phyloP scores from a whole-genome alignment of 371 early-diverging fungal species.

The Actinomucor elegans region DNA sequence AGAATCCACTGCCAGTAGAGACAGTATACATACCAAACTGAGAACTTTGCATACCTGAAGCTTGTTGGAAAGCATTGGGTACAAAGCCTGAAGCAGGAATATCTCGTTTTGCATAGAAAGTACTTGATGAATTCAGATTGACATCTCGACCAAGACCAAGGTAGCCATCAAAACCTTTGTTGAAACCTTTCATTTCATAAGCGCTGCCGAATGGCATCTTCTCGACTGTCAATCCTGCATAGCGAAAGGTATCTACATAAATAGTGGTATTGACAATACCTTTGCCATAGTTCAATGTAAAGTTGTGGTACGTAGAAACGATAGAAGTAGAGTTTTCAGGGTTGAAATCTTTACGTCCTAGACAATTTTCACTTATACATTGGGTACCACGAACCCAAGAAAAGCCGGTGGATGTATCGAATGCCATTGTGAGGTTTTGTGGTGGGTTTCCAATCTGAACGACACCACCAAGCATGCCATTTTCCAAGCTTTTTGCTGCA shows the following conservation, averaged over 20 bases:
- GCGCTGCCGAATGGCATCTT: constrained; percentile 50
- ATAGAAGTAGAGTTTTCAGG: constrained; percentile 32
- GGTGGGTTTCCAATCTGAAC: constrained; percentile 32
- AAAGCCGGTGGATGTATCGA: constrained; percentile 33
- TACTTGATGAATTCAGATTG: constrained; percentile 27
- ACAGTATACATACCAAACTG: constrained; percentile 49
- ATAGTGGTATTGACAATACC: constrained; percentile 31
- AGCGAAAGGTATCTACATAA: constrained; percentile 38
- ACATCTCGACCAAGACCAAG: constrained; percentile 47
- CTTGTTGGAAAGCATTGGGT: constrained; percentile 40
- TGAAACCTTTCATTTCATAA: constrained; percentile 44
- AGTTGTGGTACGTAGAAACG: constrained; percentile 27
- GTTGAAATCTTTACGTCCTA: constrained; percentile 38
- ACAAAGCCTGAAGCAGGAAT: constrained; percentile 38
- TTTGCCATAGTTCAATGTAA: constrained; percentile 43
- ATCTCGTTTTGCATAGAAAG: constrained; percentile 28
- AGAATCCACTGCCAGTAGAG: constrained; percentile 21
- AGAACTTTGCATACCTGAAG: constrained; percentile 33
- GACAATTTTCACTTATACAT: constrained; percentile 22
- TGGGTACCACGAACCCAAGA: constrained; percentile 24
- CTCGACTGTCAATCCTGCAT: constrained; percentile 27
- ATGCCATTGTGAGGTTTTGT: constrained; percentile 28
- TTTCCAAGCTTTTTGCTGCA: constrained; percentile 9
- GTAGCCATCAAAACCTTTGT: constrained; percentile 48
- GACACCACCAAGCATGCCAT: constrained; percentile 29